A percentile compares a stretch with the other conserved stretches of the same genome.
These are phyloP conservation scores for Umbelopsis sp. DNA, from an alignment of 371 early-diverging fungal genomes.

Conservation along the genomic window DNA sequence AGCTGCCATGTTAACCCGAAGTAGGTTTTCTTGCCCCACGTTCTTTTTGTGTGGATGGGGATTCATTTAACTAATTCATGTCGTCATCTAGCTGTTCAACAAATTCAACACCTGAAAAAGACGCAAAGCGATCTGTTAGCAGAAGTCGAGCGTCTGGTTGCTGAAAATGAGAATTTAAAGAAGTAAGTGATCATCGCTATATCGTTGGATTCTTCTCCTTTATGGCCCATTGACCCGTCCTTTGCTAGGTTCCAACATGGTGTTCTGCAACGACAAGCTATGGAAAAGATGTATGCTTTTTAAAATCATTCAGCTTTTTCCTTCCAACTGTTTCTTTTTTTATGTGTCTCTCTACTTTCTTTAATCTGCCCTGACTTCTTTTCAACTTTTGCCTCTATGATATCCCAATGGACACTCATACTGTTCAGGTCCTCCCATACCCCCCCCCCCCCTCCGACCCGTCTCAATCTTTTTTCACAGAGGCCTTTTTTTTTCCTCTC, in stretches of 20 bases:
- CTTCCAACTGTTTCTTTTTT: neutral
- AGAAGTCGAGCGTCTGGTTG: slow-evolving; percentile 51
- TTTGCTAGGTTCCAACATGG: slow-evolving; percentile 47
- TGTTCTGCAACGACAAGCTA: slow-evolving; percentile 54
- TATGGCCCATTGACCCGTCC: neutral
- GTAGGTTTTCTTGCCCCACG: slow-evolving; percentile 30
- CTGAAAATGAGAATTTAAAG: slow-evolving; percentile 54
- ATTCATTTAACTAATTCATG: no score
- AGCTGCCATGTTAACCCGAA: slow-evolving; percentile 56
- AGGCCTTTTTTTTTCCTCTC: neutral
- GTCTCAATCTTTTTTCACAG: neutral
- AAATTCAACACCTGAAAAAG: slow-evolving; percentile 51
- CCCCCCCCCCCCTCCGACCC: neutral
- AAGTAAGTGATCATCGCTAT: slow-evolving; percentile 45
- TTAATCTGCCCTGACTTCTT: slow-evolving; percentile 12
- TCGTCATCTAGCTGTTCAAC: slow-evolving; percentile 43
- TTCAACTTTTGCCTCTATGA: slow-evolving; percentile 20
- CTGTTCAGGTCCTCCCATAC: neutral
- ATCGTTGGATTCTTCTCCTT: slow-evolving; percentile 19
- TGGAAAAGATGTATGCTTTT: slow-evolving; percentile 57
- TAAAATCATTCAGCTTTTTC: slow-evolving; percentile 18
- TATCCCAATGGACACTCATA: slow-evolving; percentile 5
- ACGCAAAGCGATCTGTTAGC: slow-evolving; percentile 50
- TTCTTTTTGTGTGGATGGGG: no score
- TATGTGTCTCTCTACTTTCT: slow-evolving; percentile 18